Percentiles rank a stretch among this genome's conserved stretches.
These are phyloP conservation scores for Gossypium armourianum DNA, from an alignment of 441 rosid species.

Conservation along the genomic window DNA sequence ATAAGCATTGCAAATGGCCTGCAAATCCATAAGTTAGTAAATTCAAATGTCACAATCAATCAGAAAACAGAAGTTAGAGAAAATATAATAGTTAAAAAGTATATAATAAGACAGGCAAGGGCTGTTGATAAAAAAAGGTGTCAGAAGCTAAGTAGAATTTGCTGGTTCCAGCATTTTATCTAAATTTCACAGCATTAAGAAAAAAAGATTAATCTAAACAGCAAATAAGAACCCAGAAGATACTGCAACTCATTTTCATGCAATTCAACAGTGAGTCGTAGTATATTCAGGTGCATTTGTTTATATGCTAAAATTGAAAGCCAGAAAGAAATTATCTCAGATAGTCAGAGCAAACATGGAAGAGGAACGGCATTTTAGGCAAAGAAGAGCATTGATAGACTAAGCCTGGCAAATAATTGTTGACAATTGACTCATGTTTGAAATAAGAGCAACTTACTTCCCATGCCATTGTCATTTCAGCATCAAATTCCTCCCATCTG, in stretches of 20 bases:
- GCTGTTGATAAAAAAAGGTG: background rate
- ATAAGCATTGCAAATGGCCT: slow-evolving; percentile 75
- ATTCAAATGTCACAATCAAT: slow-evolving; percentile 9
- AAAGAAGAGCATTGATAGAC: background rate
- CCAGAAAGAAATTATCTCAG: background rate
- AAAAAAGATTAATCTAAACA: background rate
- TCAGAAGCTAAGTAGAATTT: background rate
- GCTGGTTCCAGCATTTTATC: background rate
- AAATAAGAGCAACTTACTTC: slow-evolving; percentile 47
- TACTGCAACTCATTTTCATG: background rate
- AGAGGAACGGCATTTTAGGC: background rate
- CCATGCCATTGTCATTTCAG: slow-evolving; percentile 87
- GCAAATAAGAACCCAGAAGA: background rate
- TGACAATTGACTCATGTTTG: background rate
- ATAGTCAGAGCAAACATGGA: background rate
- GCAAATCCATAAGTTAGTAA: slow-evolving; percentile 22
- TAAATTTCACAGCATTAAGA: background rate
- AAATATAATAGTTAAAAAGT: background rate
- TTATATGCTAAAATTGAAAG: background rate
- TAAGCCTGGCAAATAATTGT: background rate
- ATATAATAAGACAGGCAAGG: background rate
- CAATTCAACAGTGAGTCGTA: background rate
- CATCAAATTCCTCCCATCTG: slow-evolving; percentile 86
- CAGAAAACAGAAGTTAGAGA: background rate
- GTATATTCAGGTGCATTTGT: background rate